Evolutionary conservation across 139 green algal species (phyloP).

Genomic region (Coelastrella sp.): DNA sequence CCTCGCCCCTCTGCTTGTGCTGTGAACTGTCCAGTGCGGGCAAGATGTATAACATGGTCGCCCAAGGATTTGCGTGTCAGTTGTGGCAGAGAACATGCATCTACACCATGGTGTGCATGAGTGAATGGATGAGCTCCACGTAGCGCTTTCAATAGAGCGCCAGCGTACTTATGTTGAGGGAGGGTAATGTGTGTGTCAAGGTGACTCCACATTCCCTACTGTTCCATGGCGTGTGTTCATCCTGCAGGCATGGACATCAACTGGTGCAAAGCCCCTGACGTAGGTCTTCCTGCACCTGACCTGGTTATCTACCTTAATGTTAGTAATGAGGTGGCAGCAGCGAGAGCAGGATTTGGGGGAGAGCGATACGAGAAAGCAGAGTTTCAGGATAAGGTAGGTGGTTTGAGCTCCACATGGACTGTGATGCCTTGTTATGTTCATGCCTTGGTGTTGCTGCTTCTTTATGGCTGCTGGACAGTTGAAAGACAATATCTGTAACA

Average conservation of each 20-base stretch:
- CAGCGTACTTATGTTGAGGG: too few species aligned
- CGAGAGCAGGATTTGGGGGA: slow-evolving; percentile 86
- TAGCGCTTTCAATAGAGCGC: too few species aligned
- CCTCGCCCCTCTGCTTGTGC: too few species aligned
- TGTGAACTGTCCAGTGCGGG: too few species aligned
- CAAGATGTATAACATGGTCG: too few species aligned
- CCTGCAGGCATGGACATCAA: slow-evolving; percentile 69
- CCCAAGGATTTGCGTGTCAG: too few species aligned
- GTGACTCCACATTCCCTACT: too few species aligned
- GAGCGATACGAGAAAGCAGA: slow-evolving; percentile 91
- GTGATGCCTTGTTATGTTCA: neutral
- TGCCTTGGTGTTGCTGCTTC: neutral
- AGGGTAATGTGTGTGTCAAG: too few species aligned
- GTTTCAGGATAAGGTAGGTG: slow-evolving; percentile 74
- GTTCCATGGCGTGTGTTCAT: too few species aligned
- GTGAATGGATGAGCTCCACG: too few species aligned
- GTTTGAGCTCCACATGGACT: neutral
- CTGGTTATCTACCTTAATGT: slow-evolving; percentile 88
- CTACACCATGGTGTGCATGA: neutral
- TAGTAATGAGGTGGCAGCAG: slow-evolving; percentile 64
- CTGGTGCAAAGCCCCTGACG: slow-evolving; percentile 79
- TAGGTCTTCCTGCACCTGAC: slow-evolving; percentile 89
- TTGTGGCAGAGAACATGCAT: neutral
- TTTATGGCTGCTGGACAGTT: neutral
- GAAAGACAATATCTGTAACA: too few species aligned